Evolutionary conservation across 768 basidiomycete genomes (phyloP), one percentile per base, ranked within the genome.

Genomic region (Mycena epipterygia): DNA sequence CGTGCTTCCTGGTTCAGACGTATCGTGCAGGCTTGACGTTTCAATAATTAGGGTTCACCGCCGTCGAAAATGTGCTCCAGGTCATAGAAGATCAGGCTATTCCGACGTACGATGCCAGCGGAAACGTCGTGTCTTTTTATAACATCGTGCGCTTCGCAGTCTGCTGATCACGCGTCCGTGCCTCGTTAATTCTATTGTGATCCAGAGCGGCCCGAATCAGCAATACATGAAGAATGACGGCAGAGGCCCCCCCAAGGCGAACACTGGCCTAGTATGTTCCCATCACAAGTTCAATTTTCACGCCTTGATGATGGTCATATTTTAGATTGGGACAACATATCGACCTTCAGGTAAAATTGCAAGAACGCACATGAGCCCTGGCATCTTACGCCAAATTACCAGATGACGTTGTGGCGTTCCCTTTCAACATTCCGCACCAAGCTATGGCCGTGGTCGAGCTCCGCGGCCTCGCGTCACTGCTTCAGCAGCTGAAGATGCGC

Each of bases 41-140:
- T n/a, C n/a, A n/a, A n/a, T n/a, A n/a, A n/a, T n/a, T n/a, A 73
- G 72, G 72, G 72, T 69, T 73, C 67, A 62, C 23, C n/a, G 68
- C 72, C 4, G 64, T 73, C 14, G 67, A 73, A 30, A 63, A 49
- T 32, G 33, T 73, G 7, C 42, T 73, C 16, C 62, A 73, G 53
- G 52, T 73, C 17, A 69, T 73, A 16, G 41, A 69, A 1, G 67
- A 73, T 39, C 72, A 73, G 64, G 60, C 64, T 7, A 33, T 69
- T 1, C 63, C 63, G 25, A 73, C 72, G 1, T 73, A 65, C 33
- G 59, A 69, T 23, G 19, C 60, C 11, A 48, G 5, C 7, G 72
- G 72, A 3, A 65, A 69, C n/a, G 72, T 69, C 44, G 17, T 73
- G 5, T 73, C 72, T 0, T 73, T 65, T 23, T 73, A 73, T 14